A percentile compares a stretch with the other conserved stretches of the same genome.
Evolutionary conservation across 164 flowering plant genomes (phyloP).

Genomic region (Vitis cinerea): DNA sequence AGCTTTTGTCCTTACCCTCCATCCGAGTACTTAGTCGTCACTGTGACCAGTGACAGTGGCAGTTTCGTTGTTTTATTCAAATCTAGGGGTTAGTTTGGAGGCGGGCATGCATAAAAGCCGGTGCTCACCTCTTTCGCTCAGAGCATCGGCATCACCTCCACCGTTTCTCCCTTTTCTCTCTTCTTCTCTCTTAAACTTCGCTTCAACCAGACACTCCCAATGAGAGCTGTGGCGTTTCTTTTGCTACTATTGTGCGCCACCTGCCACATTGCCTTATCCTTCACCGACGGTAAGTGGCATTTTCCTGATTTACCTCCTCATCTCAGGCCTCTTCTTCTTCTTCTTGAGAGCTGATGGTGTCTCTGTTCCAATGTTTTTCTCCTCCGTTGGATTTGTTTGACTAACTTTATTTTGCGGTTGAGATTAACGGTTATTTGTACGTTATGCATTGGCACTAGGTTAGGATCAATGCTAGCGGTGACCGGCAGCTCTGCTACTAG

Average conservation of each 20-base stretch:
- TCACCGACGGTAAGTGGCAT: conserved; percentile 31
- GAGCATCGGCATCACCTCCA: background rate
- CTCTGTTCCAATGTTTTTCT: background rate
- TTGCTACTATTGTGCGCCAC: conserved; percentile 28
- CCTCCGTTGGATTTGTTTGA: background rate
- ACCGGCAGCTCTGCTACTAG: too few species aligned
- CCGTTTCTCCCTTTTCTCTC: background rate
- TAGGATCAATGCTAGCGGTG: too few species aligned
- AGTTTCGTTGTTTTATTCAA: background rate
- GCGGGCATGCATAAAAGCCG: conserved; percentile 27
- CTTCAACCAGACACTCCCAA: background rate
- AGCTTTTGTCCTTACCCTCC: conserved; percentile 13
- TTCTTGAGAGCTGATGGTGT: too few species aligned
- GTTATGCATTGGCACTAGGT: too few species aligned
- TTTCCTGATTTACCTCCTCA: too few species aligned
- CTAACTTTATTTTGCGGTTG: background rate
- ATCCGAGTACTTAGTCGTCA: background rate
- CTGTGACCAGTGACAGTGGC: too few species aligned
- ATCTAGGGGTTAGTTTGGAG: conserved; percentile 5
- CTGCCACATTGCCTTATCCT: conserved; percentile 19
- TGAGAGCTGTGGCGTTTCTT: conserved; percentile 17
- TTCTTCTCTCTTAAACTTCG: conserved; percentile 3
- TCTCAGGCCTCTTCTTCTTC: too few species aligned
- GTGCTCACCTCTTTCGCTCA: background rate
- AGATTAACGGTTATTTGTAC: background rate